These are phyloP conservation scores for Saksenaea vasiformis DNA, from an alignment of 371 early-diverging fungal genomes.

Conservation along the genomic window DNA sequence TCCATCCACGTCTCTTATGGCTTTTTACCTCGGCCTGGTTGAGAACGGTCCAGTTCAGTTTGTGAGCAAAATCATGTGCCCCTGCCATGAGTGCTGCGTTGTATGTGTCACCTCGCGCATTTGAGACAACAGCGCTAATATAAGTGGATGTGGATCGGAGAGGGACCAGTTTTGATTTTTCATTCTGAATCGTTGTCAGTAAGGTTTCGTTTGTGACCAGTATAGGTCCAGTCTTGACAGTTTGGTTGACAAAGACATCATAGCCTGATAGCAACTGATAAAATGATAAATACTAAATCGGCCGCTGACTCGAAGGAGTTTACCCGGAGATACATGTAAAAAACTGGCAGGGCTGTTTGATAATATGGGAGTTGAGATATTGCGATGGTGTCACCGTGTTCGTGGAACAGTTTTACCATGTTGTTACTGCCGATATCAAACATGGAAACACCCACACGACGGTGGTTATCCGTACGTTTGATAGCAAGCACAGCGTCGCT, in stretches of 20 bases:
- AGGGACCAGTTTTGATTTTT: slow-evolving; percentile 35
- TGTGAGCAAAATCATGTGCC: slow-evolving; percentile 21
- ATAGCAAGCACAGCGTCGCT: slow-evolving; percentile 29
- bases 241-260: slow-evolving; percentile 31
- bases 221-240: slow-evolving; percentile 35
- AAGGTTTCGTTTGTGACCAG: slow-evolving; percentile 30
- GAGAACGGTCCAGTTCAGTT: slow-evolving; percentile 32
- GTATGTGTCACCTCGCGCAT: slow-evolving; percentile 31
- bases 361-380: slow-evolving; percentile 52
- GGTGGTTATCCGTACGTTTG: slow-evolving; percentile 14
- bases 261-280: slow-evolving; percentile 40
- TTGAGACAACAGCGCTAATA: slow-evolving; percentile 23
- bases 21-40: slow-evolving; percentile 17
- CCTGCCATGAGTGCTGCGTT: slow-evolving; percentile 30
- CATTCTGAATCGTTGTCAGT: slow-evolving; percentile 21
- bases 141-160: slow-evolving; percentile 23
- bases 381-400: slow-evolving; percentile 30
- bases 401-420: slow-evolving; percentile 28
- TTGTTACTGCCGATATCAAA: slow-evolving; percentile 28
- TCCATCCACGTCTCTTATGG: neutral
- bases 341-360: slow-evolving; percentile 51
- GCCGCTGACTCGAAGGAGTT: too few relatives aligned
- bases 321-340: slow-evolving; percentile 49
- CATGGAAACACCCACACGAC: slow-evolving; percentile 31
- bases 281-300: neutral